phyloP scores from a whole-genome alignment of 179 eudicot genomes.

The Camellia oleifera region DNA sequence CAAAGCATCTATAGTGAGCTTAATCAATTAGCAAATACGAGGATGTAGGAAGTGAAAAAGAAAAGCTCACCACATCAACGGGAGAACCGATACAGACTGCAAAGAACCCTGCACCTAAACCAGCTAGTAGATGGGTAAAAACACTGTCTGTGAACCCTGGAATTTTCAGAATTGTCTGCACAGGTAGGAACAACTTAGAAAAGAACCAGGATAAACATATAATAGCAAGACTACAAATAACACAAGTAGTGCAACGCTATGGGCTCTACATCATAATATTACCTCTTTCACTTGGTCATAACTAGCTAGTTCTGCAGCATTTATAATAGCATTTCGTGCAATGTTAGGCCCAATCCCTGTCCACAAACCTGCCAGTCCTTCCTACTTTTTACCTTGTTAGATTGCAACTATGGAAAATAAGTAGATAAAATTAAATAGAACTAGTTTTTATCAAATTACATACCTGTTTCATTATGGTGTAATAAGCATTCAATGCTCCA shows the following conservation, averaged over 20 bases:
- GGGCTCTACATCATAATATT: conserved; percentile 8
- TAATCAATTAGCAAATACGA: background rate
- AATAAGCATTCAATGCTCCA: conserved; percentile 78
- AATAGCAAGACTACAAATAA: background rate
- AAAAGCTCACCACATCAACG: conserved; percentile 71
- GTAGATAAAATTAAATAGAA: background rate
- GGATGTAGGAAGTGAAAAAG: background rate
- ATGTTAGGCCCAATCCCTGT: conserved; percentile 92
- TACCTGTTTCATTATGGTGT: conserved; percentile 69
- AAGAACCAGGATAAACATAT: background rate
- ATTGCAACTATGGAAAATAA: background rate
- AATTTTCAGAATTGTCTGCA: conserved; percentile 70
- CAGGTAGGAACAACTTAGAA: conserved; percentile 7
- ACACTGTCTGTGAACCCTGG: conserved; percentile 78
- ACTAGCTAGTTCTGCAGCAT: conserved; percentile 91
- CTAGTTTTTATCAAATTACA: background rate
- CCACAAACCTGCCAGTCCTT: conserved; percentile 80
- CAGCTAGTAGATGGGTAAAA: conserved; percentile 78
- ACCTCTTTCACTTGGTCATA: conserved; percentile 88
- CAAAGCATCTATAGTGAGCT: background rate
- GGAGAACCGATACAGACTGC: conserved; percentile 96
- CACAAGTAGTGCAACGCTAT: background rate
- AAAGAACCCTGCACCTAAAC: conserved; percentile 90
- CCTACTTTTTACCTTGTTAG: conserved; percentile 36
- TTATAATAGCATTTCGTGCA: conserved; percentile 77